Percentiles rank a stretch among this genome's conserved stretches.
phyloP scores from a whole-genome alignment of 108 stramenopile species.

The Skeletonema grethae region DNA sequence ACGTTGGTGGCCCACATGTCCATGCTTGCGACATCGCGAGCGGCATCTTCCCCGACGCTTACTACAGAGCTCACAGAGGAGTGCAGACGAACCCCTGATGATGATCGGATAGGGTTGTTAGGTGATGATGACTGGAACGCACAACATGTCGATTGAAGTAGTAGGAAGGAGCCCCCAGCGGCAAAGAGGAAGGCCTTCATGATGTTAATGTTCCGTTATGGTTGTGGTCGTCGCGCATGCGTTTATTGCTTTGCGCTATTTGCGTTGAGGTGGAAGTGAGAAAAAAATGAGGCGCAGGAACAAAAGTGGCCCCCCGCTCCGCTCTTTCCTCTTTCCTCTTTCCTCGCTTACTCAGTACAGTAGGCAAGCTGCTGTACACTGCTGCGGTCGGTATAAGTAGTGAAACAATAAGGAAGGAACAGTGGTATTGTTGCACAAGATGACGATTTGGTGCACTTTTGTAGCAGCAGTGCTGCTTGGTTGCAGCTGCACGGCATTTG shows the following conservation, averaged over 20 bases:
- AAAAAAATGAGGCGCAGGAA: too few species aligned
- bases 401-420: too few species aligned
- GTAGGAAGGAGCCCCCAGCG: not conserved
- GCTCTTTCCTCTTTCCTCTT: too few species aligned
- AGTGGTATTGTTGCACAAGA: not conserved
- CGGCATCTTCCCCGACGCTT: slow-evolving; percentile 8
- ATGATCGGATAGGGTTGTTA: not conserved
- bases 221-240: too few species aligned
- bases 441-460: not conserved
- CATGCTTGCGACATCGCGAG: slow-evolving; percentile 4
- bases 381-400: too few species aligned
- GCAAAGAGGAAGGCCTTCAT: not conserved
- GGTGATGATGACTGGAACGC: not conserved
- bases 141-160: not conserved
- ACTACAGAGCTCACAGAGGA: not conserved
- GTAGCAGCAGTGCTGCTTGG: not conserved
- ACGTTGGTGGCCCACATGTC: slow-evolving; percentile 16
- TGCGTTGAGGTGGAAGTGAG: too few species aligned
- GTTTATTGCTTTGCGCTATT: too few species aligned
- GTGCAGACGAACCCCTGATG: not conserved
- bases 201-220: not conserved
- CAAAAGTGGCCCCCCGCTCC: too few species aligned
- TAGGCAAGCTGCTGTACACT: too few species aligned
- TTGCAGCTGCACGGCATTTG: not conserved
- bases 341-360: too few species aligned